Evolutionary conservation across 2,329 filamentous ascomycete species (phyloP).

Genomic region (Cercospora beticola): DNA sequence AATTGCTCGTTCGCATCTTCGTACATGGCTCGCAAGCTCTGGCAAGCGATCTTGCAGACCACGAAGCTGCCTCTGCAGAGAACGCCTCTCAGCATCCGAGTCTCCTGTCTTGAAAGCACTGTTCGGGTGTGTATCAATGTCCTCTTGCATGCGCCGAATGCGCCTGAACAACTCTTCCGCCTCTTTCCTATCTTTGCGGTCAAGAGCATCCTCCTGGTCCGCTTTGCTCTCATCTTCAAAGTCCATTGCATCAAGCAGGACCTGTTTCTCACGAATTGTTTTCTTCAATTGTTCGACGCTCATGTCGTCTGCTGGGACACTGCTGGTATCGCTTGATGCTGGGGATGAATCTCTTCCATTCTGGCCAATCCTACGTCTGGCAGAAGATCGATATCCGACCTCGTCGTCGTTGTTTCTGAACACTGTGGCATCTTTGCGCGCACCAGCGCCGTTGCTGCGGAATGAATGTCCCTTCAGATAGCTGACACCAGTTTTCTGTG

Average conservation of each 20-base stretch:
- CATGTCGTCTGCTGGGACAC: conserved; percentile 73
- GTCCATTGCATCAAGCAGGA: conserved; percentile 92
- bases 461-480: conserved; percentile 97
- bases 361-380: conserved; percentile 74
- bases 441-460: conserved; percentile 56
- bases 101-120: conserved; percentile 68
- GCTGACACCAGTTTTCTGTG: conserved; percentile 96
- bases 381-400: conserved; percentile 84
- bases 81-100: conserved; percentile 81
- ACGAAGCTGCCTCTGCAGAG: conserved; percentile 86
- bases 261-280: conserved; percentile 89
- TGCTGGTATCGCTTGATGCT: conserved; percentile 59
- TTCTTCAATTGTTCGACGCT: conserved; percentile 86
- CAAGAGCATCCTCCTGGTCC: conserved; percentile 89
- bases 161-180: conserved; percentile 92
- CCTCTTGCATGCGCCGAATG: conserved; percentile 86
- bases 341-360: conserved; percentile 75
- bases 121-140: conserved; percentile 89
- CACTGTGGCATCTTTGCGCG: conserved; percentile 89
- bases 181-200: conserved; percentile 85
- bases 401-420: conserved; percentile 95
- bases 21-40: conserved; percentile 86
- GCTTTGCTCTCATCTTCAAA: conserved; percentile 87
- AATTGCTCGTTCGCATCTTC: conserved; percentile 87
- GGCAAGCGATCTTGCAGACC: conserved; percentile 85